phyloP scores from a whole-genome alignment of 805 yeast species.

The Monosporozyma aerobia region DNA sequence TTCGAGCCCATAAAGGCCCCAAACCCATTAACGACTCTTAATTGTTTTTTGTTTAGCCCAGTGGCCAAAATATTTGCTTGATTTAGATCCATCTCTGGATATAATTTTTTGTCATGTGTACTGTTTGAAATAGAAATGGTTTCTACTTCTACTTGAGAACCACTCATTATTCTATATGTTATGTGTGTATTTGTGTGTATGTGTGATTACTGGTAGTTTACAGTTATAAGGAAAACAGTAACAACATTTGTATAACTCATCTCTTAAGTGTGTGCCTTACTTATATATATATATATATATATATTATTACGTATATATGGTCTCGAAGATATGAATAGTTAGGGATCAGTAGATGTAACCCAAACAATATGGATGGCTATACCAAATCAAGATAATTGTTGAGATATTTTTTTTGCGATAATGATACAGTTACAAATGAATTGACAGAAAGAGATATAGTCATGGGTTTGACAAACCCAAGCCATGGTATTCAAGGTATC shows the following conservation, averaged over 20 bases:
- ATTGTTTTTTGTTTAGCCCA: slow-evolving; percentile 62
- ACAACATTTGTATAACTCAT: not conserved
- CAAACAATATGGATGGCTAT: not conserved
- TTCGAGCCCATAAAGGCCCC: slow-evolving; percentile 79
- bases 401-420: not conserved
- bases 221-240: not conserved
- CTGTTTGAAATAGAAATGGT: not conserved
- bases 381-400: not conserved
- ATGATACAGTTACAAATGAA: not conserved
- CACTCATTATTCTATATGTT: not conserved
- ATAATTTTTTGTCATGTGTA: not conserved
- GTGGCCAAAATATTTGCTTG: slow-evolving; percentile 74
- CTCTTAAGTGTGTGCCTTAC: too few species aligned
- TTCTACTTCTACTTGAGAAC: not conserved
- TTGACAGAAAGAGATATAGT: not conserved
- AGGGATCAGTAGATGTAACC: not conserved
- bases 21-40: slow-evolving; percentile 72
- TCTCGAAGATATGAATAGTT: too few species aligned
- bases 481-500: too few species aligned
- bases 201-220: not conserved
- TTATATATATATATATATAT: too few species aligned
- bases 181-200: not conserved
- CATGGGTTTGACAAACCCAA: not conserved
- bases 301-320: not conserved
- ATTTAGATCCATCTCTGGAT: slow-evolving; percentile 45